These are phyloP conservation scores for Massospora cicadina DNA, from an alignment of 371 early-diverging fungal genomes.

Conservation along the genomic window DNA sequence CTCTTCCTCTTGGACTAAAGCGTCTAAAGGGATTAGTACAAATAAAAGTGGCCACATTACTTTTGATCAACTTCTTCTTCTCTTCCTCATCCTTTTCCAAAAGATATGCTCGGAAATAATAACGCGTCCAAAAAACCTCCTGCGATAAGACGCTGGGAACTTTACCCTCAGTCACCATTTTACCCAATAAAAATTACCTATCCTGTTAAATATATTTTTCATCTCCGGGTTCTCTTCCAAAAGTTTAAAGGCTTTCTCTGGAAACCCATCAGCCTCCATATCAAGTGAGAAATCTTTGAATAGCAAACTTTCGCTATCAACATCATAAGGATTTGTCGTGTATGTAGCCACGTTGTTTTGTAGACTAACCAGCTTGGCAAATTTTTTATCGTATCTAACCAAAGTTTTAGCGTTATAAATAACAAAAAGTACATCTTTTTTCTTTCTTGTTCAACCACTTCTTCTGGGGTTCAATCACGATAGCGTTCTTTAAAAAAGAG, in stretches of 20 bases:
- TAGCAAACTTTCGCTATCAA: neutral
- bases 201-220: neutral
- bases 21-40: neutral
- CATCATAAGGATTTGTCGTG: neutral
- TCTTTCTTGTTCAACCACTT: neutral
- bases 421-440: constrained; percentile 6
- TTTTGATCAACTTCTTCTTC: neutral
- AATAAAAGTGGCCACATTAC: neutral
- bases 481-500: neutral
- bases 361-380: neutral
- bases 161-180: neutral
- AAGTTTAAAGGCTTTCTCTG: neutral
- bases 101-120: neutral
- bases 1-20: neutral
- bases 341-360: neutral
- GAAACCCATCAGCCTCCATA: neutral
- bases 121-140: neutral
- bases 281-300: neutral
- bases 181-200: neutral
- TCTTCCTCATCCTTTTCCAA: constrained; percentile 1
- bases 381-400: neutral
- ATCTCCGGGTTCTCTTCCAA: constrained; percentile 1
- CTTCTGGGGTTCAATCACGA: constrained; percentile 6
- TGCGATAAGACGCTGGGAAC: neutral
- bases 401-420: neutral